Base-by-base conservation (phyloP, 2,329 filamentous ascomycete species). In the Conoideocrella luteorostrata region DNA sequence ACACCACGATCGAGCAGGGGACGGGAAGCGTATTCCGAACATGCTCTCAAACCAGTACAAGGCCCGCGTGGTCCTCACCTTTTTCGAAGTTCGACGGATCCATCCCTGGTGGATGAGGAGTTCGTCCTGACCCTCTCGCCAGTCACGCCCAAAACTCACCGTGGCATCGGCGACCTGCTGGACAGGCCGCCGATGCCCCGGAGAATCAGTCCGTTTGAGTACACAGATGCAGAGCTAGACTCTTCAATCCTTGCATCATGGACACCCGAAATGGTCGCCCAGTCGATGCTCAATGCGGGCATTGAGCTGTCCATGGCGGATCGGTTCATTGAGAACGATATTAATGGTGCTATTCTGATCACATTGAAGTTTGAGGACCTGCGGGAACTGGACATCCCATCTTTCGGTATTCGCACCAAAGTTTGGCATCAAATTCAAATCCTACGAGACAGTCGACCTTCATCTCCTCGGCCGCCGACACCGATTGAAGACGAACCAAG, bases 301-400 rank as follows among this genome's bases (percentile, higher is more conserved):
- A 82, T 95, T 59, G 90, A 95, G 60, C 69, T 80, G 41, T 69
- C 75, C 6, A 75, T 91, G 40, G 83, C 93, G 10, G 83, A 94
- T 56, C 87, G 85, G 54, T 96, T 98, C 57, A 76, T 90, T 49
- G 78, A 85, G 56, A 94, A 98, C 62, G 91, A 98, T 59, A 96
- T 98, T 62, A 88, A 84, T 21, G 91, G 91, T 12, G 75, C 81
- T 4, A 87, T 97, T 44, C 70, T 97, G 17, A 81, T 95, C 41
- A 89, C 91, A n/a, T 70, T 98, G 34, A 89, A 95, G 59, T 90
- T 91, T 53, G 88, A 95, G 50, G 90, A 93, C 55, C 69, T 93
- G 45, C 84, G 84, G 61, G 87, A 93, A 64, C 74, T 93, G 15
- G 82, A 83, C 52, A 91, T 93, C 44, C 73, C 77, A 47, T 91